Evolutionary conservation across 2,329 filamentous ascomycete species (phyloP), one percentile per base, ranked within the genome.

Genomic region (Cordyceps militaris): DNA sequence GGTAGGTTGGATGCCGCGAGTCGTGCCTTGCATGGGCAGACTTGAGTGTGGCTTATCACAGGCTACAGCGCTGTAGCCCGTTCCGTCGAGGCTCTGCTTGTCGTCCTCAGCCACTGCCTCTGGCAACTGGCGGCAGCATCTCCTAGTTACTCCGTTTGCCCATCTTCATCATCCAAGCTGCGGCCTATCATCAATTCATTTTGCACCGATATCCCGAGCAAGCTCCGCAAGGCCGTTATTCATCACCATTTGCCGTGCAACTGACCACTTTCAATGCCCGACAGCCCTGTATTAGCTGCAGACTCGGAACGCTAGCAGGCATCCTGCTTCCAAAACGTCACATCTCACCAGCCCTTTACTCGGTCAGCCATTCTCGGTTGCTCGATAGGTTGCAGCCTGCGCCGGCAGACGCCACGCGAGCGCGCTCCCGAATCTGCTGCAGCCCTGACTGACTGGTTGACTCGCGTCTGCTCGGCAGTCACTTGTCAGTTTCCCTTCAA

Each of bases 121-220:
- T 38, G 21, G 10, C 16, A 40, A 23, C 48, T 19, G 32, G 21
- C 23, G 48, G 40, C 19, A 21, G 10, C 26, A 10, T 23, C 8
- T 36, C n/a, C 9, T 19, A 19, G 23, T 8, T 21, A 4, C 3
- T 16, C 49, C 50, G 51, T 54, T 54, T 34, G 14, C 19, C 24
- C 26, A 32, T 54, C 51, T 26, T 54, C 51, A 43, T 44, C 51
- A 32, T 54, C 51, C 38, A 42, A 13, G 30, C 19, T 32, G 28
- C 11, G 13, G 38, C 26, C 13, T n/a, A n/a, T 16, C 8, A 10
- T 6, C 7, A 38, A 38, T 34, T 53, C n/a, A 19, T n/a, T 24
- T 36, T 32, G 51, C 51, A 23, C 51, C 51, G 51, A 54, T 54
- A 54, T 24, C 11, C 51, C 51, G 51, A 54, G 40, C 40, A n/a